Conservation (phyloP, 2,329 filamentous ascomycete genomes). For the Alternaria dauci region DNA sequence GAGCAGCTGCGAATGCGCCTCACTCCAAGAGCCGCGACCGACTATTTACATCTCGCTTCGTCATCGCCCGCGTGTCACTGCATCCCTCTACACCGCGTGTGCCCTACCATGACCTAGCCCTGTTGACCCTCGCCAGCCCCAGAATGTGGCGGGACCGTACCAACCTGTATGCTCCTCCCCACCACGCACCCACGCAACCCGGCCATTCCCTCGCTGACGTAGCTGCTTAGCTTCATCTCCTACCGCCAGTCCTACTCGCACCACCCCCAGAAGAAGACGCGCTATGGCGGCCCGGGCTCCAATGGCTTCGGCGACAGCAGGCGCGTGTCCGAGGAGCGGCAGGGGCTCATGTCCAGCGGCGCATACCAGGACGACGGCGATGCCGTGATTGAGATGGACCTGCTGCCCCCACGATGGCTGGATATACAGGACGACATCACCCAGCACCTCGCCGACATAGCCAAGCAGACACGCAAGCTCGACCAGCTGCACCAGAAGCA, state of each 20-base stretch:
- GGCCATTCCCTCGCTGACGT: conserved; percentile 43
- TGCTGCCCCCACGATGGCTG: conserved; percentile 93
- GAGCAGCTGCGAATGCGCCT: conserved; percentile 10
- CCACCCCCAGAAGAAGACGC: conserved; percentile 87
- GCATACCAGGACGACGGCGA: conserved; percentile 88
- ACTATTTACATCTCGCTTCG: background rate
- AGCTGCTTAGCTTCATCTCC: conserved; percentile 82
- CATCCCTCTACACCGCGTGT: conserved; percentile 5
- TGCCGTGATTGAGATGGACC: conserved; percentile 97
- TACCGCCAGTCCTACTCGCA: conserved; percentile 99
- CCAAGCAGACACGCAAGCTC: conserved; percentile 81
- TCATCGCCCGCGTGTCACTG: background rate
- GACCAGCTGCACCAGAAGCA: conserved; percentile 97
- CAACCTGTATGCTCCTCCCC: conserved; percentile 76
- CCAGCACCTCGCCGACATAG: conserved; percentile 80
- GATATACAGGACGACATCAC: conserved; percentile 94
- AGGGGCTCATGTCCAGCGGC: conserved; percentile 82
- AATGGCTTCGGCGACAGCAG: conserved; percentile 60
- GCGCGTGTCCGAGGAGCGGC: conserved; percentile 68
- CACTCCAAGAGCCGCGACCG: background rate
- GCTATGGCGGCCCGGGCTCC: conserved; percentile 62
- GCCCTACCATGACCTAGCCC: conserved; percentile 43
- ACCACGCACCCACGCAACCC: conserved; percentile 9
- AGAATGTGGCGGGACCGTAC: conserved; percentile 98
- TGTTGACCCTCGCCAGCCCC: conserved; percentile 37